These are phyloP conservation scores for Pleurotus sapidus DNA, from an alignment of 768 basidiomycete genomes.

Conservation along the genomic window DNA sequence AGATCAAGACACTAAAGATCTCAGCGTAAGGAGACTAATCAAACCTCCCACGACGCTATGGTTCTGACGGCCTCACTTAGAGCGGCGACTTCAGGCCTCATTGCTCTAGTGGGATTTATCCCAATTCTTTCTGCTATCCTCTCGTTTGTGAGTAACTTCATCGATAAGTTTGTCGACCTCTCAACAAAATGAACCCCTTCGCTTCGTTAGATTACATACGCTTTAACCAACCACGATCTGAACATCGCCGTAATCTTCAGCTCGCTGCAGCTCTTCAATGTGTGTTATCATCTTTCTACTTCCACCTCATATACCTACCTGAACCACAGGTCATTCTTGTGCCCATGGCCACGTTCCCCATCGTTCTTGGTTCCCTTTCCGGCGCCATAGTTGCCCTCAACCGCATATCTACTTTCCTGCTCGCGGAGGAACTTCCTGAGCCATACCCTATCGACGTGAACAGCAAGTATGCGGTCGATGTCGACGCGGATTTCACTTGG, in stretches of 20 bases:
- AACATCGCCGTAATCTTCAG: slow-evolving; percentile 42
- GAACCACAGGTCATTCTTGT: slow-evolving; percentile 31
- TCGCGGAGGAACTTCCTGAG: slow-evolving; percentile 31
- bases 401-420: slow-evolving; percentile 28
- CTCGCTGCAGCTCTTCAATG: slow-evolving; percentile 35
- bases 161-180: neutral
- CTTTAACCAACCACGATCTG: slow-evolving; percentile 38
- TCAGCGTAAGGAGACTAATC: slow-evolving; percentile 28
- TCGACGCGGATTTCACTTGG: slow-evolving; percentile 29
- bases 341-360: slow-evolving; percentile 35
- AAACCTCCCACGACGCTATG: neutral
- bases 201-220: slow-evolving; percentile 36
- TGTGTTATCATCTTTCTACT: neutral
- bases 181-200: neutral
- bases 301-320: no score
- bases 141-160: slow-evolving; percentile 39
- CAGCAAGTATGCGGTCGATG: slow-evolving; percentile 24
- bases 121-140: slow-evolving; percentile 50
- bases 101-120: slow-evolving; percentile 45
- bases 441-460: slow-evolving; percentile 26
- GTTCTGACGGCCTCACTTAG: slow-evolving; percentile 18
- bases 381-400: slow-evolving; percentile 31
- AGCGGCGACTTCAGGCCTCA: slow-evolving; percentile 31
- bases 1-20: slow-evolving; percentile 35
- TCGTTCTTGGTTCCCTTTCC: slow-evolving; percentile 29